Base-by-base conservation (phyloP, 2,329 filamentous ascomycete genomes). In the Monilinia aucupariae region DNA sequence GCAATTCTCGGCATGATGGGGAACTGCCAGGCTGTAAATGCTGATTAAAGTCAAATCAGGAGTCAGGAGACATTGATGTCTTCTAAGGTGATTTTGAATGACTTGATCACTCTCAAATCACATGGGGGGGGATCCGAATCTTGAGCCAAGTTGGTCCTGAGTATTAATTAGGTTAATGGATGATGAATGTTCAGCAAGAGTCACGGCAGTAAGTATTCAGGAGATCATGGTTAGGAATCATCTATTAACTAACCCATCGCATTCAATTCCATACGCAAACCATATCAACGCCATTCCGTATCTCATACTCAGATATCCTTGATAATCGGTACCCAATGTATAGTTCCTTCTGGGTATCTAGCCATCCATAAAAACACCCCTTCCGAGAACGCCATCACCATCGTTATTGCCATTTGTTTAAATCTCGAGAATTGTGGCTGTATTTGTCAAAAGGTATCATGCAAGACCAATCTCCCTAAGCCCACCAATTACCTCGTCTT, bases 381-480 rank as follows among this genome's bases (percentile, higher is more conserved):
- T n/a, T 22, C 15, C 7, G n/a, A 47, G 27, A 56, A 56, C 30
- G 30, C 54, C 54, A 56, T 30, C 6, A 6, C 27, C 27, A 30
- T 30, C 30, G 30, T 41, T 41, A 56, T 30, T 30, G 27, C 27
- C 27, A 30, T 30, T 30, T 6, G 27, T 30, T 30, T 30, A 6
- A 30, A 30, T 6, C 27, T 30, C 27, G 27, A 30, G 27, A 30
- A 3, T 3, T 30, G 27, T 30, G 27, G 27, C 27, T 30, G 2
- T 56, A 47, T 47, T 47, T 39, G n/a, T 56, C n/a, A 34, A 34
- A 34, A 25, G 39, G 12, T 17, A 20, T 63, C 25, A 61, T 43
- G 55, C 37, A 9, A 64, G 48, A 27, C 63, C 63, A 17, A 64
- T 49, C 27, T 64, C 59, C 34, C 55, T 37, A 34, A 64, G 52